Base-by-base conservation (phyloP, 257 asterid genomes). In the Knoxia roxburghii region DNA sequence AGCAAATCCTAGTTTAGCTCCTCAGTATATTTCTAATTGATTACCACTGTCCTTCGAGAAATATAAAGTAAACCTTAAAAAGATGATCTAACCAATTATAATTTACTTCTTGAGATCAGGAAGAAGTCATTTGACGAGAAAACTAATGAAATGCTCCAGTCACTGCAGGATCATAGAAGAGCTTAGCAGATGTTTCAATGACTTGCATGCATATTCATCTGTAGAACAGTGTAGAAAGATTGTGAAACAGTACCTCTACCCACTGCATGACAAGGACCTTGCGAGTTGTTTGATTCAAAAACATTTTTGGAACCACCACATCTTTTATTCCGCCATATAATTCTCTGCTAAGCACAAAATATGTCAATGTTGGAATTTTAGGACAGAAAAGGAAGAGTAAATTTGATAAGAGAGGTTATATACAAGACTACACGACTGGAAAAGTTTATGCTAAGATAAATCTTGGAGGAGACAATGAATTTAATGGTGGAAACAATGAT, bases 241-340 rank as follows among this genome's bases (percentile, higher is more conserved):
- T 11, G 51, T 56, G 61, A n/a, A 67, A 75, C 48, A 65, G 58
- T 85, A 93, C 99, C 98, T 93, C 97, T 67, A 93, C 63, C 97
- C 99, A 88, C 71, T 90, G 79, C 99, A 93, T 93, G 78, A 86
- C 79, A 67, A 93, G 95, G 81, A 93, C 90, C 79, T 88, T 88
- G 69, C 85, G 80, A 70, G 97, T 86, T 76, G 99, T 90, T 76
- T 81, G 86, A 75, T 86, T 79, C 54, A 79, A 67, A 75, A 83
- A 79, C 93, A 93, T 90, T 69, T 85, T 86, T 64, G 99, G 99
- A 76, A 90, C 95, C 72, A 85, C 87, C 55, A 93, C 95, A 85
- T 93, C 99, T 73, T 79, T 68, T 75, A 93, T 79, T 70, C 72
- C 81, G 43, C 96, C 96, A 72, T 93, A 93, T 71, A 93, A 72